phyloP scores from a whole-genome alignment of 2,329 filamentous ascomycete genomes.

The Basipetospora chlamydospora region DNA sequence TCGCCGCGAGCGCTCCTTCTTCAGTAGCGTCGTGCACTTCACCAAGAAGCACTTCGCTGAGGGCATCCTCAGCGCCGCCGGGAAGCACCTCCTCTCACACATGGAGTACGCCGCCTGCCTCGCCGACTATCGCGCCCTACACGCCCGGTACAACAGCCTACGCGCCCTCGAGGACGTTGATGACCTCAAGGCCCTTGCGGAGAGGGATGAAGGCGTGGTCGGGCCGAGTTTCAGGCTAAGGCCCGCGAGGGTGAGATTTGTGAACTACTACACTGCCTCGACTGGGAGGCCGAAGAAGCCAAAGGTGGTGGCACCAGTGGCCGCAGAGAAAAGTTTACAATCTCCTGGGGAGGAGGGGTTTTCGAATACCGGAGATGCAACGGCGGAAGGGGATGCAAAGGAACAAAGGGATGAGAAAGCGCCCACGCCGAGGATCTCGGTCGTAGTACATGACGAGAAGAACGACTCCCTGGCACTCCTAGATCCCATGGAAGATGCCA shows the following conservation, averaged over 20 bases:
- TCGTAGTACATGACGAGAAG: conserved; percentile 25
- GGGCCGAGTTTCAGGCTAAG: conserved; percentile 8
- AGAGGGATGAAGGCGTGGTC: background rate
- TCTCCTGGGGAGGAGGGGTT: background rate
- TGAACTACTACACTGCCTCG: conserved; percentile 85
- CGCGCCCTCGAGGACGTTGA: conserved; percentile 59
- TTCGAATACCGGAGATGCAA: background rate
- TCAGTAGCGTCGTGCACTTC: conserved; percentile 58
- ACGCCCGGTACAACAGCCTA: conserved; percentile 53
- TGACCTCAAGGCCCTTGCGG: conserved; percentile 24
- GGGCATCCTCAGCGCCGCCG: conserved; percentile 53
- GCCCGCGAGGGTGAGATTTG: conserved; percentile 49
- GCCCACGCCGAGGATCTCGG: conserved; percentile 26
- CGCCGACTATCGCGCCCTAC: conserved; percentile 59
- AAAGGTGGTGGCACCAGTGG: conserved; percentile 15
- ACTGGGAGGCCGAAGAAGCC: conserved; percentile 51
- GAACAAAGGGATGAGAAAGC: background rate
- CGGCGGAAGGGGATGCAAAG: background rate
- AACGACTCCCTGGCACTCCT: no score
- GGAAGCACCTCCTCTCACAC: conserved; percentile 62
- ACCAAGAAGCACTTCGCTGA: conserved; percentile 64
- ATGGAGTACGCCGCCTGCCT: conserved; percentile 72
- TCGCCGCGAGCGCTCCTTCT: conserved; percentile 53
- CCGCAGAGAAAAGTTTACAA: background rate
- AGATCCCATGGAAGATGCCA: no score